Percentiles rank a stretch among this genome's conserved stretches.
These are phyloP conservation scores for Podila minutissima DNA, from an alignment of 192 early-diverging fungal species.

Conservation along the genomic window DNA sequence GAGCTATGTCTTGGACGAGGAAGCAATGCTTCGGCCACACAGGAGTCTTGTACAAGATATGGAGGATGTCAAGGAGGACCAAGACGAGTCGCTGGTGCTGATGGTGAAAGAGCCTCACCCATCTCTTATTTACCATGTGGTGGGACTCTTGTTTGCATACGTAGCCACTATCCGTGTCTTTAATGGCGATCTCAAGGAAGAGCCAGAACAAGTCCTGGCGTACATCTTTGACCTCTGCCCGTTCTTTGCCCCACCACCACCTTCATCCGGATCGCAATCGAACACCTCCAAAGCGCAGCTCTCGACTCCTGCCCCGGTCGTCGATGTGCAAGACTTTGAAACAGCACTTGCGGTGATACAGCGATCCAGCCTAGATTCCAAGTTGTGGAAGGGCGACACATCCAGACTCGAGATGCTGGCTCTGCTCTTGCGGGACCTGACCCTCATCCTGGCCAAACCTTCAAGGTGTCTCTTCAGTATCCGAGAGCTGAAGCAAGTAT, in stretches of 20 bases:
- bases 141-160: slow-evolving; percentile 28
- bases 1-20: slow-evolving; percentile 34
- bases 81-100: background rate
- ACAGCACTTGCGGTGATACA: slow-evolving; percentile 39
- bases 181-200: slow-evolving; percentile 36
- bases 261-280: background rate
- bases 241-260: slow-evolving; percentile 25
- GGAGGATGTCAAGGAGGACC: slow-evolving; percentile 5
- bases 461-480: slow-evolving; percentile 18
- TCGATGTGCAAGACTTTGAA: slow-evolving; percentile 39
- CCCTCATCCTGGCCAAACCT: slow-evolving; percentile 23
- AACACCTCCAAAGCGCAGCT: background rate
- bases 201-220: slow-evolving; percentile 17
- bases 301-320: background rate
- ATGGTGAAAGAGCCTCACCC: slow-evolving; percentile 37
- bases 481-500: slow-evolving; percentile 16
- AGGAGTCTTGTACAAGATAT: slow-evolving; percentile 15
- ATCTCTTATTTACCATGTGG: slow-evolving; percentile 34
- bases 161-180: slow-evolving; percentile 20
- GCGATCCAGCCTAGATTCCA: slow-evolving; percentile 20
- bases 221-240: slow-evolving; percentile 42
- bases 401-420: slow-evolving; percentile 33
- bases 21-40: slow-evolving; percentile 31
- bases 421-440: slow-evolving; percentile 28
- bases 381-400: slow-evolving; percentile 46